phyloP scores from a whole-genome alignment of 768 basidiomycete genomes.

The Trametes elegans region DNA sequence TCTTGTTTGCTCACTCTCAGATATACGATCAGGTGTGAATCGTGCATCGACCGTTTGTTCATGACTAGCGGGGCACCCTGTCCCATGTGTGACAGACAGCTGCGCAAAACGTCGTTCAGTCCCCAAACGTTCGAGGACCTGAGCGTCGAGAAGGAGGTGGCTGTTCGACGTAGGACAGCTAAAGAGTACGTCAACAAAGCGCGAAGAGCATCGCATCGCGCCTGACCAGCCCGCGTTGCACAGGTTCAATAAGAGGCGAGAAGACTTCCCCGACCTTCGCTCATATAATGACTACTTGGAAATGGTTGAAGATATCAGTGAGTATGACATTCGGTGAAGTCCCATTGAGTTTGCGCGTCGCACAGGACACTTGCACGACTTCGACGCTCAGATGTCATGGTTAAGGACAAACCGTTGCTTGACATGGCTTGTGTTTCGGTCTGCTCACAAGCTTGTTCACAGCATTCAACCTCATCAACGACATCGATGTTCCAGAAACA shows the following conservation, averaged over 20 bases:
- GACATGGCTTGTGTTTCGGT: no score
- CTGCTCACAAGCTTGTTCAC: no score
- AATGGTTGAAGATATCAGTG: slow-evolving; percentile 89
- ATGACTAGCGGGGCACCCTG: slow-evolving; percentile 95
- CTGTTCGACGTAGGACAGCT: slow-evolving; percentile 79
- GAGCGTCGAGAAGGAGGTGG: slow-evolving; percentile 91
- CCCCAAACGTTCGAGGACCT: slow-evolving; percentile 95
- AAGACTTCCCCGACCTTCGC: slow-evolving; percentile 80
- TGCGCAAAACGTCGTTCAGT: slow-evolving; percentile 92
- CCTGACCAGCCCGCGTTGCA: no score
- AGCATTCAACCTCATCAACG: slow-evolving; percentile 97
- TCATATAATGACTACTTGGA: slow-evolving; percentile 96
- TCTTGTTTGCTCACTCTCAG: neutral
- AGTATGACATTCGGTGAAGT: slow-evolving; percentile 25
- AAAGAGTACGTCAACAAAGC: slow-evolving; percentile 76
- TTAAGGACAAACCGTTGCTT: no score
- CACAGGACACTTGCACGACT: no score
- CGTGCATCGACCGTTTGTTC: slow-evolving; percentile 95
- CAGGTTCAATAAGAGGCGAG: slow-evolving; percentile 92
- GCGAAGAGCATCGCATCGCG: no score
- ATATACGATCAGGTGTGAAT: slow-evolving; percentile 78
- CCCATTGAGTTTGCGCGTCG: neutral
- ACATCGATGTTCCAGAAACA: slow-evolving; percentile 75
- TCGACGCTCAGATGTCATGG: no score
- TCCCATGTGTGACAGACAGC: slow-evolving; percentile 84